Evolutionary conservation across 2,329 filamentous ascomycete genomes (phyloP), one percentile per base, ranked within the genome.

Genomic region (Aspergillus calidoustus): DNA sequence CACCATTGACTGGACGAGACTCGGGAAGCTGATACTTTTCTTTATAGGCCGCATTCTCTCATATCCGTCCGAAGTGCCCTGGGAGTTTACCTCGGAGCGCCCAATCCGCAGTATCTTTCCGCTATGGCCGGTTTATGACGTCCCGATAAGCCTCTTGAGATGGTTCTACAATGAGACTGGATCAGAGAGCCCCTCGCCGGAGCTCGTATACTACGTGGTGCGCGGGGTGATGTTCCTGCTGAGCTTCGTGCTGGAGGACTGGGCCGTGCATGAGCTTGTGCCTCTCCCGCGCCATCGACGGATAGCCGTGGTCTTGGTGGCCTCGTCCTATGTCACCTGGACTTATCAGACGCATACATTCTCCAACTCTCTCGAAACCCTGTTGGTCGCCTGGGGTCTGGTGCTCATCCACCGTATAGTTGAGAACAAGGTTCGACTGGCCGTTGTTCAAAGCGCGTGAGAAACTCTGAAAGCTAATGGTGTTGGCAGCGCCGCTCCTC

Each of bases 341-440:
- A 97, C 94, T 49, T 97, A 94, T 80, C 95, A 99, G 79, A 95
- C 92, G 19, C 95, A 99, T 79, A 98, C 95, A 13, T 98, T 99
- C 77, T 98, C 94, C 65, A 99, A 99, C 79, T 96, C 94, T 64
- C 86, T 98, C 68, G 95, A 99, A 81, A 98, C 95, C 3, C 82
- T 99, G 69, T 85, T 94, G 54, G 93, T 99, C 55, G 87, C 92
- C 57, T 99, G 95, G 95, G 93, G 91, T 72, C 80, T 99, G 76
- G 93, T 98, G 52, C 80, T 99, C 76, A 93, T 97, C 64, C 88
- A 91, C 77, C 89, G 94, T 74, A 95, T 98, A 68, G 83, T 90
- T 50, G 88, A 90, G 67, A 87, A 90, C 71, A 91, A 89, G 80
- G 92, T 95, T 60, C 62, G 51, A 44, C 19, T 49, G 43, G 25